phyloP scores from a whole-genome alignment of 2,329 filamentous ascomycete species.

The Cryphonectria japonica region DNA sequence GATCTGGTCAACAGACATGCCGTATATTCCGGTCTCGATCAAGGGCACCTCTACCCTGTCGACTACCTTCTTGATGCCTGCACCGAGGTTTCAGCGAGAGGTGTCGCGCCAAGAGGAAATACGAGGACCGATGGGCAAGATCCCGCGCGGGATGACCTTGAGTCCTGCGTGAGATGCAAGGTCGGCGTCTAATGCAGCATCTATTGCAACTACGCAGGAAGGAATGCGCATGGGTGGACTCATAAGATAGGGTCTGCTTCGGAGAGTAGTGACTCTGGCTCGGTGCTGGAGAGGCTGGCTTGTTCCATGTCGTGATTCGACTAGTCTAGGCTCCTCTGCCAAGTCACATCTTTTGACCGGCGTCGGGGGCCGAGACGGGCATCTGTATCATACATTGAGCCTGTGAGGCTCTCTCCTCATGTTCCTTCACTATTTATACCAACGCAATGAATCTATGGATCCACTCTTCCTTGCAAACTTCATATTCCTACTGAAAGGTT shows the following conservation, averaged over 20 bases:
- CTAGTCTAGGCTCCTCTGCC: neutral
- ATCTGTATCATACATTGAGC: neutral
- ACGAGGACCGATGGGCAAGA: conserved; percentile 1
- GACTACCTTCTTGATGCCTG: neutral
- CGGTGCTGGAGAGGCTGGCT: neutral
- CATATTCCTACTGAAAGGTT: neutral
- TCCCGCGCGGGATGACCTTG: conserved; percentile 2
- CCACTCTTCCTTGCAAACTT: neutral
- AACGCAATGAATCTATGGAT: neutral
- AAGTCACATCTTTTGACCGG: neutral
- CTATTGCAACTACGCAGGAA: conserved; percentile 6
- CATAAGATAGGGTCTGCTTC: conserved; percentile 7
- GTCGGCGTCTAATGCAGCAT: conserved; percentile 12
- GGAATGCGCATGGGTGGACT: conserved; percentile 2
- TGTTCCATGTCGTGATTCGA: neutral
- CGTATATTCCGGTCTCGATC: neutral
- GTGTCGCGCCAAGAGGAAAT: neutral
- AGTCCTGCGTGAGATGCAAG: neutral
- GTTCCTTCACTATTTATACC: neutral
- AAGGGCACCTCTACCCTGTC: neutral
- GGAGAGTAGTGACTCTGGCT: neutral
- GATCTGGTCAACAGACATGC: neutral
- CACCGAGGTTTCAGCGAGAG: neutral
- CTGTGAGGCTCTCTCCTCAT: neutral
- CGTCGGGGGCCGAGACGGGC: neutral